Evolutionary conservation across 2,329 filamentous ascomycete species (phyloP).

Genomic region (Plectosphaerella plurivora): DNA sequence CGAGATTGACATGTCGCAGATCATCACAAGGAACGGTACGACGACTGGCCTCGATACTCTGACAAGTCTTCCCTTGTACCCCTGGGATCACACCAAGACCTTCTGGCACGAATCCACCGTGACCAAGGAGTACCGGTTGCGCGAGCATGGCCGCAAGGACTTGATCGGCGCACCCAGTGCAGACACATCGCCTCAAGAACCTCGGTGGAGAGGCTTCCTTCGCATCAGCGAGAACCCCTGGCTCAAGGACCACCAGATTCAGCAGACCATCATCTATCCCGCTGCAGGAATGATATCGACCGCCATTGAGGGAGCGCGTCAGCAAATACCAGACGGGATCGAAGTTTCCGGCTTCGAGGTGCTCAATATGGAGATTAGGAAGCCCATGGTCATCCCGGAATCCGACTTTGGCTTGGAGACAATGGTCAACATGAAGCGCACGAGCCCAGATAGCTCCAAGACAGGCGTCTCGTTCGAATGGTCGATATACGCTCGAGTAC

Average conservation of each 20-base stretch:
- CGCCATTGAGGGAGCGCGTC: constrained; percentile 41
- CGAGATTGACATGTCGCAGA: constrained; percentile 22
- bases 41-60: constrained; percentile 20
- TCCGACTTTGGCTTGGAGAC: constrained; percentile 44
- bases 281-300: constrained; percentile 45
- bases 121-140: constrained; percentile 36
- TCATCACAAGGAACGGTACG: constrained; percentile 14
- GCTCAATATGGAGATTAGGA: constrained; percentile 39
- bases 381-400: constrained; percentile 46
- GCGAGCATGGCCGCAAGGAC: constrained; percentile 41
- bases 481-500: constrained; percentile 39
- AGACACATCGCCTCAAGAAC: constrained; percentile 39
- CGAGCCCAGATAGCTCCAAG: constrained; percentile 5
- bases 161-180: constrained; percentile 42
- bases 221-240: constrained; percentile 45
- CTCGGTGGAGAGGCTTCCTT: constrained; percentile 45
- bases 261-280: constrained; percentile 45
- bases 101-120: constrained; percentile 52
- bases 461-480: constrained; percentile 27
- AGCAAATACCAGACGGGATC: constrained; percentile 23
- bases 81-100: constrained; percentile 47
- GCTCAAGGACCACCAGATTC: constrained; percentile 47
- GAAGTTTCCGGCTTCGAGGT: constrained; percentile 35
- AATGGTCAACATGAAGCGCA: constrained; percentile 37
- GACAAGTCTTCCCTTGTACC: constrained; percentile 43